Evolutionary conservation across 2,329 filamentous ascomycete genomes (phyloP).

Genomic region (Ascochyta lentis): DNA sequence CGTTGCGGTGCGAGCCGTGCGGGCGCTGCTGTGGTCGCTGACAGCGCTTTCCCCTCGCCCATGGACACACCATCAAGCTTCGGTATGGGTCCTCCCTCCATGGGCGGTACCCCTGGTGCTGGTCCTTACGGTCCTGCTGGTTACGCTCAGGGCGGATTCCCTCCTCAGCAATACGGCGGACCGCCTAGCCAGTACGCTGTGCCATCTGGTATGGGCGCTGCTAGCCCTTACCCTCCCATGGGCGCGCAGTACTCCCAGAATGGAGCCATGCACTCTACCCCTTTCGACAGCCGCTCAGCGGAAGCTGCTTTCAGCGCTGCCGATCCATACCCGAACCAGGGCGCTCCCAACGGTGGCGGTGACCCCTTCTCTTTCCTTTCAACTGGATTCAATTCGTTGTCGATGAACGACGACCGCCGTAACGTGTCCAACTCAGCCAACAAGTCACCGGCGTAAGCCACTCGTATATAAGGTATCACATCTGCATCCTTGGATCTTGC

Average conservation of each 20-base stretch:
- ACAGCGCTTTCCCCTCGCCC: slow-evolving; percentile 87
- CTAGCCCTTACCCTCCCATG: slow-evolving; percentile 80
- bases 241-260: slow-evolving; percentile 76
- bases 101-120: slow-evolving; percentile 73
- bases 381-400: slow-evolving; percentile 73
- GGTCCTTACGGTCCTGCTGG: slow-evolving; percentile 75
- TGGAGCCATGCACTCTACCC: slow-evolving; percentile 79
- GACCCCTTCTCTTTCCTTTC: slow-evolving; percentile 84
- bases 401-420: slow-evolving; percentile 67
- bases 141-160: slow-evolving; percentile 68
- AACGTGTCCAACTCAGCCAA: slow-evolving; percentile 50
- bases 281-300: slow-evolving; percentile 91
- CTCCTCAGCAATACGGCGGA: slow-evolving; percentile 81
- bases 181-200: slow-evolving; percentile 89
- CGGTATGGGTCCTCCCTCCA: slow-evolving; percentile 85
- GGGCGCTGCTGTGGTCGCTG: slow-evolving; percentile 90
- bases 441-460: slow-evolving; percentile 50
- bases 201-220: slow-evolving; percentile 82
- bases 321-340: slow-evolving; percentile 79
- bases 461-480: slow-evolving; percentile 45
- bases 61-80: slow-evolving; percentile 88
- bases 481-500: slow-evolving; percentile 42
- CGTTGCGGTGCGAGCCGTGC: slow-evolving; percentile 95
- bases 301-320: slow-evolving; percentile 94
- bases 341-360: slow-evolving; percentile 70